These are phyloP conservation scores for Prinsepia uniflora DNA, from an alignment of 306 rosid genomes.

Conservation along the genomic window DNA sequence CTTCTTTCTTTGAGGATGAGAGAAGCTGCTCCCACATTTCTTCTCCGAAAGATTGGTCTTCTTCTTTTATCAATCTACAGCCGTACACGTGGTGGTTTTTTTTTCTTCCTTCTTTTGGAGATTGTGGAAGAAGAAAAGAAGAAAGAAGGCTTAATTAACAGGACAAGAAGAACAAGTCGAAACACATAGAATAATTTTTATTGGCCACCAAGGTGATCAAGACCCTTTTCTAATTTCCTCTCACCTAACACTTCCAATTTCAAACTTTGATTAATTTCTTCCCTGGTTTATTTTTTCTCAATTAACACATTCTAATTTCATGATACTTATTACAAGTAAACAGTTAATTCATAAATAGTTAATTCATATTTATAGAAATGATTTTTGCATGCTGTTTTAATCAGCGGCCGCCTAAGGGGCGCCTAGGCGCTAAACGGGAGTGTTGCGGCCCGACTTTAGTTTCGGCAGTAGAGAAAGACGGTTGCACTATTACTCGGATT, in stretches of 20 bases:
- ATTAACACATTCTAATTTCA: too few species aligned
- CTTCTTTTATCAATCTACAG: neutral
- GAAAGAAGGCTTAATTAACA: too few species aligned
- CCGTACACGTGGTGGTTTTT: constrained; percentile 37
- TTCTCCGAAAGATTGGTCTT: constrained; percentile 9
- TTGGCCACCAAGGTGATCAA: constrained; percentile 28
- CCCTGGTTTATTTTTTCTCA: constrained; percentile 28
- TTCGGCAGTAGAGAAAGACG: too few species aligned
- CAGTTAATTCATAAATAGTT: too few species aligned
- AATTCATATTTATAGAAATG: too few species aligned
- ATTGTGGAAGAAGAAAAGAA: neutral
- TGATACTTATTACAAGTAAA: too few species aligned
- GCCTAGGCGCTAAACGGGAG: too few species aligned
- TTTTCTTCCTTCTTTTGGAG: constrained; percentile 6
- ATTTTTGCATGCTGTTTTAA: too few species aligned
- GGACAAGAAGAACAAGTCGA: constrained; percentile 5
- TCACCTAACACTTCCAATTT: constrained; percentile 49
- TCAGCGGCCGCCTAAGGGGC: too few species aligned
- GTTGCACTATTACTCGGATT: too few species aligned
- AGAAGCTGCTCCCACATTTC: constrained; percentile 55
- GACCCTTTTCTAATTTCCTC: too few species aligned
- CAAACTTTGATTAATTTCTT: constrained; percentile 40
- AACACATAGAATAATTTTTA: constrained; percentile 18
- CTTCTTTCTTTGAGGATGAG: constrained; percentile 13
- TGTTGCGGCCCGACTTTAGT: too few species aligned